phyloP scores from a whole-genome alignment of 1,139 yeast genomes.

The Diutina neorugosa region DNA sequence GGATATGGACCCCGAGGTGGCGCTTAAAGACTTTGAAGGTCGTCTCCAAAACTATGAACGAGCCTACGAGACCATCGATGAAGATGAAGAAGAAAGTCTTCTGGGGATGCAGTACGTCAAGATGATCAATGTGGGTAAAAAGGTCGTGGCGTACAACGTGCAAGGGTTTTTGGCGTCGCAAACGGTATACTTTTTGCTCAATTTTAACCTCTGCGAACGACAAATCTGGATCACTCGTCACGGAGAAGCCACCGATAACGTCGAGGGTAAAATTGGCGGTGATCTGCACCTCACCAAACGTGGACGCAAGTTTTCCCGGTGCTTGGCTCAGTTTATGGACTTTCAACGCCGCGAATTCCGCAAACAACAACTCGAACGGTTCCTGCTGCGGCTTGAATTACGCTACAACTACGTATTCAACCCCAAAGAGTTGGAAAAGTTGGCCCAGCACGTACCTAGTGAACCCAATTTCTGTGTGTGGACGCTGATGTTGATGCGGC shows the following conservation, averaged over 20 bases:
- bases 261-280: conserved; percentile 84
- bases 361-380: conserved; percentile 45
- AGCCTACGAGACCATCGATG: conserved; percentile 86
- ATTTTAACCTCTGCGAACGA: conserved; percentile 81
- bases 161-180: conserved; percentile 92
- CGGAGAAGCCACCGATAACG: conserved; percentile 83
- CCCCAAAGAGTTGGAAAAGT: conserved; percentile 9
- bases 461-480: conserved; percentile 78
- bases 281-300: conserved; percentile 72
- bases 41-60: conserved; percentile 74
- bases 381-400: conserved; percentile 29
- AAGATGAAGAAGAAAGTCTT: conserved; percentile 43
- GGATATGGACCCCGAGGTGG: conserved; percentile 72
- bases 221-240: conserved; percentile 95
- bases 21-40: conserved; percentile 71
- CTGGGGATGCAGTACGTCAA: conserved; percentile 74
- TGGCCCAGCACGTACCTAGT: conserved; percentile 31
- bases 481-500: conserved; percentile 77
- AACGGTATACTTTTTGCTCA: conserved; percentile 77
- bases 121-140: conserved; percentile 92
- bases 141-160: conserved; percentile 82
- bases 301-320: conserved; percentile 62
- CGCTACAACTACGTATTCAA: conserved; percentile 16
- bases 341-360: conserved; percentile 64
- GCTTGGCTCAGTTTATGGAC: conserved; percentile 64